A percentile compares a stretch with the other conserved stretches of the same genome.
phyloP scores from a whole-genome alignment of 2,329 filamentous ascomycete genomes.

The Metarhizium rileyi region DNA sequence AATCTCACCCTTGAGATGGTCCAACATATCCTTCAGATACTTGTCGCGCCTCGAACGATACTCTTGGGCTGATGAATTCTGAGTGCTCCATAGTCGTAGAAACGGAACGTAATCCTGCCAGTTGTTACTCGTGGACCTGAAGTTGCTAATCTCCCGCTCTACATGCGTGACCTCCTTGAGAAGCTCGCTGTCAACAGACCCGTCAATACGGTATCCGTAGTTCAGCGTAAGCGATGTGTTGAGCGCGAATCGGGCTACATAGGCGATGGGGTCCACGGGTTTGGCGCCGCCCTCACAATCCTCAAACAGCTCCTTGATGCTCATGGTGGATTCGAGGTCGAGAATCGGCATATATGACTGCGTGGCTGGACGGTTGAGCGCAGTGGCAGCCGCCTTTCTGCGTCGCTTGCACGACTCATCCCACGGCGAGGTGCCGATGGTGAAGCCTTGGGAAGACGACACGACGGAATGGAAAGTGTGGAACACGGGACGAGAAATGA shows the following conservation, averaged over 20 bases:
- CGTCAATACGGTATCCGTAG: constrained; percentile 68
- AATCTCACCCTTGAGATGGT: constrained; percentile 37
- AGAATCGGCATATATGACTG: constrained; percentile 77
- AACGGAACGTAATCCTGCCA: constrained; percentile 80
- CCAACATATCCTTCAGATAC: constrained; percentile 57
- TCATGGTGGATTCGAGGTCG: constrained; percentile 63
- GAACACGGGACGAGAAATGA: constrained; percentile 68
- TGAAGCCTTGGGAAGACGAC: constrained; percentile 67
- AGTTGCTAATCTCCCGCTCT: constrained; percentile 65
- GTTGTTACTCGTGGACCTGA: constrained; percentile 71
- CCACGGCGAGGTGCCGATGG: constrained; percentile 77
- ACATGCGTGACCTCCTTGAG: constrained; percentile 67
- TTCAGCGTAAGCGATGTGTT: constrained; percentile 72
- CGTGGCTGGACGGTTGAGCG: constrained; percentile 65
- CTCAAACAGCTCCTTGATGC: constrained; percentile 60
- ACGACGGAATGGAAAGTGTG: constrained; percentile 78
- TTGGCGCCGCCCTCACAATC: constrained; percentile 51
- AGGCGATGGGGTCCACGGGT: constrained; percentile 61
- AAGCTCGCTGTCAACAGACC: constrained; percentile 55
- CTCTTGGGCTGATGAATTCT: constrained; percentile 52
- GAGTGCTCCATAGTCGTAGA: constrained; percentile 52
- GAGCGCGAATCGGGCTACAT: constrained; percentile 67
- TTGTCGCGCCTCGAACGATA: constrained; percentile 60
- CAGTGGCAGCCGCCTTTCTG: constrained; percentile 69
- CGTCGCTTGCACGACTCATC: constrained; percentile 70